Conservation (phyloP, 2,329 filamentous ascomycete species). For the Penicillium sp. region DNA sequence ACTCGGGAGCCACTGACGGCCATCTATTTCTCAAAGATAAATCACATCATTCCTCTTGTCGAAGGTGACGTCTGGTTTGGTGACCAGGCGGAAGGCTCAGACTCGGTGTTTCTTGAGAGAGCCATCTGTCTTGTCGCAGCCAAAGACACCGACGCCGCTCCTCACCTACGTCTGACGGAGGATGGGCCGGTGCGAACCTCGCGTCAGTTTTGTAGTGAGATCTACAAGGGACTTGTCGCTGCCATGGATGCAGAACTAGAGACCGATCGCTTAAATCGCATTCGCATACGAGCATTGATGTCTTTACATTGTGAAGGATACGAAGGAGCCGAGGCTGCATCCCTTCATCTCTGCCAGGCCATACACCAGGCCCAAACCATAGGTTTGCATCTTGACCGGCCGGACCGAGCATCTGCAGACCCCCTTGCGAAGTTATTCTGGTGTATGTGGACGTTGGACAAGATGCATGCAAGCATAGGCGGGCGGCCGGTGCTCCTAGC, state of each 20-base stretch:
- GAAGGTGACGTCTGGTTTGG: constrained; percentile 26
- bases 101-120: constrained; percentile 36
- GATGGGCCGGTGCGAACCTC: constrained; percentile 28
- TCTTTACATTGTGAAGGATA: constrained; percentile 40
- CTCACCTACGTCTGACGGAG: constrained; percentile 30
- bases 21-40: constrained; percentile 37
- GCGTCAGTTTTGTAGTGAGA: constrained; percentile 37
- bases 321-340: constrained; percentile 39
- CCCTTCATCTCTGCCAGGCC: constrained; percentile 38
- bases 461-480: constrained; percentile 40
- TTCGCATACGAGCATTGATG: constrained; percentile 38
- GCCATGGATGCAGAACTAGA: constrained; percentile 39
- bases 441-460: constrained; percentile 41
- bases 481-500: constrained; percentile 38
- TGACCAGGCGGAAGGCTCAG: constrained; percentile 22
- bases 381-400: constrained; percentile 38
- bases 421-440: constrained; percentile 35
- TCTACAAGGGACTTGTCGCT: constrained; percentile 35
- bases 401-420: constrained; percentile 28
- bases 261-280: constrained; percentile 34
- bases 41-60: constrained; percentile 37
- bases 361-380: constrained; percentile 40
- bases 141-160: constrained; percentile 31
- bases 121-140: constrained; percentile 41
- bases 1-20: constrained; percentile 31